Evolutionary conservation across 768 basidiomycete species (phyloP).

Genomic region (Suillus placidus): DNA sequence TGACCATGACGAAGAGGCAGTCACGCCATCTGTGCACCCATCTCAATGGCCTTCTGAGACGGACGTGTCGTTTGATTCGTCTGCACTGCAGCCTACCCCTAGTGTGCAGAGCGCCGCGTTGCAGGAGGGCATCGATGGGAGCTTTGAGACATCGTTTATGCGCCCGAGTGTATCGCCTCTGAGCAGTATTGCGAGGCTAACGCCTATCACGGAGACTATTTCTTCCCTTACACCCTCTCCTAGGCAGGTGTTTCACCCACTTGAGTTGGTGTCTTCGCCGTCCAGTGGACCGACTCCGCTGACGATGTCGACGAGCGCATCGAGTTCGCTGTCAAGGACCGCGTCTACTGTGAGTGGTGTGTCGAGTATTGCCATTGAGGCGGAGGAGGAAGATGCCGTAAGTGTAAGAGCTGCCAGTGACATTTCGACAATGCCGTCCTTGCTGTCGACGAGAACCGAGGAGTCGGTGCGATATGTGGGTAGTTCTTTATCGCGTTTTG

Average conservation of each 20-base stretch:
- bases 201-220: constrained; percentile 38
- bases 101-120: constrained; percentile 53
- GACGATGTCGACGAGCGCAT: constrained; percentile 34
- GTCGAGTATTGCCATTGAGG: constrained; percentile 47
- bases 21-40: constrained; percentile 42
- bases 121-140: constrained; percentile 62
- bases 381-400: constrained; percentile 35
- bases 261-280: constrained; percentile 30
- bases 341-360: constrained; percentile 41
- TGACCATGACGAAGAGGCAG: constrained; percentile 23
- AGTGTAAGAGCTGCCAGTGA: constrained; percentile 30
- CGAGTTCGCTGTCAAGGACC: constrained; percentile 39
- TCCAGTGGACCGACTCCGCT: constrained; percentile 36
- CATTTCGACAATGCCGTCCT: constrained; percentile 58
- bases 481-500: constrained; percentile 10
- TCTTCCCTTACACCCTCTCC: constrained; percentile 23
- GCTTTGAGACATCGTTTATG: constrained; percentile 76
- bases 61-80: constrained; percentile 75
- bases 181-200: constrained; percentile 34
- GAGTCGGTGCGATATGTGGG: constrained; percentile 39
- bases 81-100: constrained; percentile 71
- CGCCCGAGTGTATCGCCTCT: constrained; percentile 55
- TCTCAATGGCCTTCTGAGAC: constrained; percentile 65
- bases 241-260: constrained; percentile 22
- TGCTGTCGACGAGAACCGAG: constrained; percentile 48